phyloP scores from a whole-genome alignment of 805 yeast genomes.

The Citeromyces nyonsensis region DNA sequence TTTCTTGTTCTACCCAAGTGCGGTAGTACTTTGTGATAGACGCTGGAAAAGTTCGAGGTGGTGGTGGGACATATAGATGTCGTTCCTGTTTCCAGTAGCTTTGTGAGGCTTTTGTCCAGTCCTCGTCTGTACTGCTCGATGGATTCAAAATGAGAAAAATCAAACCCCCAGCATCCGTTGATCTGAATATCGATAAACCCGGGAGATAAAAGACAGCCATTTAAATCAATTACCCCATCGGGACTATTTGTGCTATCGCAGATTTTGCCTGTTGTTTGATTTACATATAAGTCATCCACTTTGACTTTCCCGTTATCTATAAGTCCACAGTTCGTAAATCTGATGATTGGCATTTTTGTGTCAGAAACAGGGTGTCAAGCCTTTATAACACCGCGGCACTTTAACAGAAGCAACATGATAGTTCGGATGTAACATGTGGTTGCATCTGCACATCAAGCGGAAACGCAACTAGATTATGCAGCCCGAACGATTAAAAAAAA shows the following conservation, averaged over 20 bases:
- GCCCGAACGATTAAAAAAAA: no score
- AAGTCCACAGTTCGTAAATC: constrained; percentile 24
- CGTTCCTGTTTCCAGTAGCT: constrained; percentile 32
- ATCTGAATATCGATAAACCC: constrained; percentile 44
- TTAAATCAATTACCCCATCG: constrained; percentile 20
- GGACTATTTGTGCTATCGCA: constrained; percentile 6
- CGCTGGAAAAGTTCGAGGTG: constrained; percentile 32
- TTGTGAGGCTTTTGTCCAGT: constrained; percentile 26
- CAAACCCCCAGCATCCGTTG: constrained; percentile 42
- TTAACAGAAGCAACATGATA: no score
- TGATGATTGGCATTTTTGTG: constrained; percentile 3
- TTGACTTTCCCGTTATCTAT: constrained; percentile 22
- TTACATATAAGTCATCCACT: constrained; percentile 24
- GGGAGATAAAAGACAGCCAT: constrained; percentile 32
- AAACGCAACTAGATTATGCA: no score
- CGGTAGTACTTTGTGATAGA: constrained; percentile 30
- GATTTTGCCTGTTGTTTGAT: constrained; percentile 25
- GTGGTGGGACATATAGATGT: constrained; percentile 43
- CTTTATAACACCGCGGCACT: not conserved
- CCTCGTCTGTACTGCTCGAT: constrained; percentile 17
- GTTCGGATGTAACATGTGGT: no score
- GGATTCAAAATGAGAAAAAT: constrained; percentile 24
- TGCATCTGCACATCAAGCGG: no score
- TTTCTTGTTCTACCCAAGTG: constrained; percentile 19
- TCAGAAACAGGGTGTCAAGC: no score